Evolutionary conservation across 306 rosid genomes (phyloP).

Genomic region (Dryas octopetala): DNA sequence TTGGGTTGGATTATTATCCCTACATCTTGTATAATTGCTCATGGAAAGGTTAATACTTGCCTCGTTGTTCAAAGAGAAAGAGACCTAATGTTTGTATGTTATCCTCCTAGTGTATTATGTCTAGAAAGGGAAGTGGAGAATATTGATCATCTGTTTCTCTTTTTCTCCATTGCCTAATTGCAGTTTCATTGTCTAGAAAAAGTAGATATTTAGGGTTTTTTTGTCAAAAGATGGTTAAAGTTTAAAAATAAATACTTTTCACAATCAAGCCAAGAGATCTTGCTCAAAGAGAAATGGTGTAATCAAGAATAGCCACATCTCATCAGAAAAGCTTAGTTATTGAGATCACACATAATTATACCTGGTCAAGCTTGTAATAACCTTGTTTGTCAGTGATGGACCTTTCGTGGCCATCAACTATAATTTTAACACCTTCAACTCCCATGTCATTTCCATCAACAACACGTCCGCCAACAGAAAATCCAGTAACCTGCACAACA

Average conservation of each 20-base stretch:
- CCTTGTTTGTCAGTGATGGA: constrained; percentile 87
- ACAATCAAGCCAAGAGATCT: too few species aligned
- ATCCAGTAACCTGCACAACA: constrained; percentile 85
- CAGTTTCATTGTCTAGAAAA: neutral
- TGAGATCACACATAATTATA: constrained; percentile 25
- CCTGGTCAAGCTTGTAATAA: constrained; percentile 98
- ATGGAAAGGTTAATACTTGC: neutral
- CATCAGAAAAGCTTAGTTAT: neutral
- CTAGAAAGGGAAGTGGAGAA: neutral
- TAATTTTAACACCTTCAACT: constrained; percentile 83
- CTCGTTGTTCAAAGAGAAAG: neutral
- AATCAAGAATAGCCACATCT: too few species aligned
- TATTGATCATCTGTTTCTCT: neutral
- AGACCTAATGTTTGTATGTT: too few species aligned
- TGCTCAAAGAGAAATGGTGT: too few species aligned
- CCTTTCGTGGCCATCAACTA: constrained; percentile 92
- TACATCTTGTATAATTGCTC: neutral
- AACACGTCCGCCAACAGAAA: constrained; percentile 95
- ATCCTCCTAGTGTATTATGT: neutral
- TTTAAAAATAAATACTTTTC: too few species aligned
- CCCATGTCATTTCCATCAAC: constrained; percentile 84
- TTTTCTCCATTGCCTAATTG: neutral
- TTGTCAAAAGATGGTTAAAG: too few species aligned
- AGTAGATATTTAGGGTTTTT: too few species aligned
- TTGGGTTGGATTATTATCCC: neutral